These are phyloP conservation scores for Mycena haematopus DNA, from an alignment of 768 basidiomycete species.

Conservation along the genomic window DNA sequence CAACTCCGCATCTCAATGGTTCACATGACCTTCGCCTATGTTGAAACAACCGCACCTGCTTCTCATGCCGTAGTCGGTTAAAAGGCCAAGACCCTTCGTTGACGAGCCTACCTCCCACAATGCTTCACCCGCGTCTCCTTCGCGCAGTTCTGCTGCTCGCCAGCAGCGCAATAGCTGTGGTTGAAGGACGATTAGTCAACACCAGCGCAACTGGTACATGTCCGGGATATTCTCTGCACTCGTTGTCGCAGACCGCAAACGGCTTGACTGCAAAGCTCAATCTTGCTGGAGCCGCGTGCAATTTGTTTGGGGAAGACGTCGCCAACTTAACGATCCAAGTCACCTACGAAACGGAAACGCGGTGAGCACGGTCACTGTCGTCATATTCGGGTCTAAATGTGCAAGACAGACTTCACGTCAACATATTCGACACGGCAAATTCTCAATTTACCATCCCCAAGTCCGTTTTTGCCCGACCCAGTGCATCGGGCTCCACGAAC, in stretches of 20 bases:
- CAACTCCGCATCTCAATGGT: too few relatives aligned
- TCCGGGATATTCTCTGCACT: conserved; percentile 61
- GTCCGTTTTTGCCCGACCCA: conserved; percentile 41
- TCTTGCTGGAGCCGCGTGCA: conserved; percentile 63
- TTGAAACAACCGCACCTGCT: too few relatives aligned
- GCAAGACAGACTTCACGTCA: conserved; percentile 62
- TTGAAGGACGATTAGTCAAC: neutral
- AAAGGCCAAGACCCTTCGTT: neutral
- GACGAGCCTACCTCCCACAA: neutral
- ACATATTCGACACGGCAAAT: conserved; percentile 66
- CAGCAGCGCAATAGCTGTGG: neutral
- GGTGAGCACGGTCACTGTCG: conserved; percentile 37
- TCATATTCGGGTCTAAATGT: neutral
- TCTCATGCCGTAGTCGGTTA: neutral
- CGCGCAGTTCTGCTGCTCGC: conserved; percentile 8
- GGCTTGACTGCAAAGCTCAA: conserved; percentile 63
- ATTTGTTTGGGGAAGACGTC: conserved; percentile 70
- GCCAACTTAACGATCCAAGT: conserved; percentile 66
- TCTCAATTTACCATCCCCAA: conserved; percentile 72
- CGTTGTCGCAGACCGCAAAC: conserved; percentile 47
- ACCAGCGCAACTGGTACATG: conserved; percentile 7
- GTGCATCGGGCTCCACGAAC: conserved; percentile 25
- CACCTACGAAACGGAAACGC: conserved; percentile 63
- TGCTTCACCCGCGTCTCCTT: conserved; percentile 9
- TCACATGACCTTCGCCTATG: too few relatives aligned